Base-by-base conservation (phyloP, 345 rosid genomes). In the Toxicodendron radicans region DNA sequence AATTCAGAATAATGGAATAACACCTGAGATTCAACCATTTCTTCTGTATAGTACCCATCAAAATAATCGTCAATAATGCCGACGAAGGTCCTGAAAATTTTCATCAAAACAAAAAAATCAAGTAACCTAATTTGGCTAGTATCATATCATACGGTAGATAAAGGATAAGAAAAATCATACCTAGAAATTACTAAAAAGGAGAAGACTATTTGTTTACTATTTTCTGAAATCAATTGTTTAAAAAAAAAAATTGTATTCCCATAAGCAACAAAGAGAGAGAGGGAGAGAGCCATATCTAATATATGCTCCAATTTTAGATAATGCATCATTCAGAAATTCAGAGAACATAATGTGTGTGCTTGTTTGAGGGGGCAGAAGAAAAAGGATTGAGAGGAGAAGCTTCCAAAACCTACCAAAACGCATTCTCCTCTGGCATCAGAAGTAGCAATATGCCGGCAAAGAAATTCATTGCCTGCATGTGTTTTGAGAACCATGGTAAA, bases 341-440 rank as follows among this genome's bases (percentile, higher is more conserved):
- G 38, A 62, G 30, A 21, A n/a, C 41, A 53, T 72, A 53, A 9
- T 43, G 32, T 43, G 51, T 41, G 32, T 20, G 51, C 45, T 27
- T 62, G 48, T 18, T 41, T 74, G 58, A 7, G 43, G 43, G 43
- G 9, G 45, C 10, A 17, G 24, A 52, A 58, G 43, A 67, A 21
- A 43, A 38, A 38, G 24, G 69, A 71, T 70, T 48, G 63, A 72
- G 27, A 67, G 58, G 61, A 70, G 53, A 71, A 71, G 68, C 77
- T 73, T 76, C 79, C 60, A 58, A 70, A 80, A 87, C 86, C 66
- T 92, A 95, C 99, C 99, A 95, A 85, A 95, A 95, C 60, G 99
- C 99, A 83, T 95, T 91, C 81, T 95, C 99, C 81, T 95, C 99
- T 7, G 99, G 98, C 98, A 95, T 95, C 86, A 95, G 73, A 59